phyloP scores from a whole-genome alignment of 352 stramenopile genomes.

The Aphanomyces euteiches region DNA sequence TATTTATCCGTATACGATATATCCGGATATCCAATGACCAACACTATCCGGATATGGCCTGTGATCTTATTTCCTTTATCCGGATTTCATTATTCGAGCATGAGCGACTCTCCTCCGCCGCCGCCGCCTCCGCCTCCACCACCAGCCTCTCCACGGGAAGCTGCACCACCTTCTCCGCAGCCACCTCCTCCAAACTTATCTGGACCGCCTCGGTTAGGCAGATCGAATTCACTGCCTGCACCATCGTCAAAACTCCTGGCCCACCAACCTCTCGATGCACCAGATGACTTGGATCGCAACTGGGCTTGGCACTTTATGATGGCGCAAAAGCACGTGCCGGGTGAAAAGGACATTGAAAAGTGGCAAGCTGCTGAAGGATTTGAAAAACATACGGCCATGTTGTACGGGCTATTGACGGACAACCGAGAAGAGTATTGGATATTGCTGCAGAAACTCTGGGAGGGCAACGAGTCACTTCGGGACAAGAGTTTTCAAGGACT shows the following conservation, averaged over 20 bases:
- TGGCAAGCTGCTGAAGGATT: constrained; percentile 46
- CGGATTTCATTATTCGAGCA: background rate
- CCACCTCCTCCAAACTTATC: background rate
- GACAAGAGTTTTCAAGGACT: constrained; percentile 48
- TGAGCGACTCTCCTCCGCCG: constrained; percentile 22
- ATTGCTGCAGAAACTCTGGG: background rate
- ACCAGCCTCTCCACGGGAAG: background rate
- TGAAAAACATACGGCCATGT: constrained; percentile 69
- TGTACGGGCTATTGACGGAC: constrained; percentile 72
- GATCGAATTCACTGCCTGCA: constrained; percentile 29
- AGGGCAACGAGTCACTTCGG: background rate
- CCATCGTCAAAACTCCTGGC: constrained; percentile 72
- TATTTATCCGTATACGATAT: no score
- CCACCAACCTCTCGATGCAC: constrained; percentile 61
- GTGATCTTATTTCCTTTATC: no score
- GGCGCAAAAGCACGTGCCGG: constrained; percentile 76
- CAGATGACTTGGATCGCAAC: constrained; percentile 79
- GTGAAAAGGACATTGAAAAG: constrained; percentile 58
- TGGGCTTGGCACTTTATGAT: constrained; percentile 85
- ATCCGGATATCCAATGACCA: no score
- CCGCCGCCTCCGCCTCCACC: constrained; percentile 9
- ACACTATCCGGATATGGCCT: no score
- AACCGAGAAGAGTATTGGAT: constrained; percentile 75
- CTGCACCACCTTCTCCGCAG: constrained; percentile 1
- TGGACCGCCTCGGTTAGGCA: constrained; percentile 3